Evolutionary conservation across 2,329 filamentous ascomycete species (phyloP).

Genomic region (Phaeosphaeriaceae sp.): DNA sequence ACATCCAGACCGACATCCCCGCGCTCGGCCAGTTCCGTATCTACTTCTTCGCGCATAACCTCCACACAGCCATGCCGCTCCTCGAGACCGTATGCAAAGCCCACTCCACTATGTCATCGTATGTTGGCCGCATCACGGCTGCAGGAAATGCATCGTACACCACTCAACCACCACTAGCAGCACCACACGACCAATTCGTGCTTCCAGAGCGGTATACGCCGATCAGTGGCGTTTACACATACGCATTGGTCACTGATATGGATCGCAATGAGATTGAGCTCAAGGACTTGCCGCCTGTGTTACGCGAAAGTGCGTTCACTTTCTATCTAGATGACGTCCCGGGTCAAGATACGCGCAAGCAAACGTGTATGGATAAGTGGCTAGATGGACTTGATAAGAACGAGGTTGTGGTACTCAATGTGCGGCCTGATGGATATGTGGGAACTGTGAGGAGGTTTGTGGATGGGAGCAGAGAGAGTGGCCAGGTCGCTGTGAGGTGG

Average conservation of each 20-base stretch:
- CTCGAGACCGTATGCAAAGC: constrained; percentile 65
- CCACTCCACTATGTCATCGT: constrained; percentile 59
- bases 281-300: constrained; percentile 65
- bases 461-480: constrained; percentile 36
- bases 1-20: constrained; percentile 79
- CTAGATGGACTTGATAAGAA: constrained; percentile 63
- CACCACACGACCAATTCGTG: constrained; percentile 70
- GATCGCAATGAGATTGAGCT: constrained; percentile 70
- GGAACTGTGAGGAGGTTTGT: constrained; percentile 63
- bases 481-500: constrained; percentile 51
- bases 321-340: constrained; percentile 74
- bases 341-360: constrained; percentile 60
- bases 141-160: constrained; percentile 69
- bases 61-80: constrained; percentile 63
- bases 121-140: constrained; percentile 66
- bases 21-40: constrained; percentile 79
- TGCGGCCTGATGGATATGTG: constrained; percentile 77
- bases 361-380: constrained; percentile 71
- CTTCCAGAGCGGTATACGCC: constrained; percentile 73
- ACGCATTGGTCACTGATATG: constrained; percentile 68
- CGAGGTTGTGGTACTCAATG: constrained; percentile 70
- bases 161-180: constrained; percentile 62
- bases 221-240: constrained; percentile 73
- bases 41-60: constrained; percentile 72
- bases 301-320: constrained; percentile 73